Conservation (phyloP, 352 stramenopile genomes). For the Phytophthora palmivora region DNA sequence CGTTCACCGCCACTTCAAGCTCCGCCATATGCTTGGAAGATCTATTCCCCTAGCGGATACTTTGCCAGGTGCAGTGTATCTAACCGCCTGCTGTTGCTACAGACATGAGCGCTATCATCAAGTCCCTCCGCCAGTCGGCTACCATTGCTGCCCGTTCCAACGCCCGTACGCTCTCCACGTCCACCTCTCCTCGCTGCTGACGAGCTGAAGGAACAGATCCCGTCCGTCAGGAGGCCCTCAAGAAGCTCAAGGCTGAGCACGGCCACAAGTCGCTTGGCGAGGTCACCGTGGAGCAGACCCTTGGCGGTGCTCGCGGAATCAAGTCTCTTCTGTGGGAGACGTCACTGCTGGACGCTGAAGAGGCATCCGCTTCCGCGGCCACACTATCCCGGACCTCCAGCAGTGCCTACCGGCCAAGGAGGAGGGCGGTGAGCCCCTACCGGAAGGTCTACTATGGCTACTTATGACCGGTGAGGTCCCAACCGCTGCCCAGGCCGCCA, state of each 20-base stretch:
- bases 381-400: conserved; percentile 99
- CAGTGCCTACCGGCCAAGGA: conserved; percentile 93
- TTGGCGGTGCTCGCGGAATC: conserved; percentile 96
- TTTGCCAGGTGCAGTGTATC: conserved; percentile 13
- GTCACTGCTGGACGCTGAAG: conserved; percentile 93
- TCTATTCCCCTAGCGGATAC: conserved; percentile 6
- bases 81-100: conserved; percentile 6
- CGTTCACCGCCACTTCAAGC: conserved; percentile 11
- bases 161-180: conserved; percentile 73
- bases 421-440: conserved; percentile 95
- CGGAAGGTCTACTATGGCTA: conserved; percentile 98
- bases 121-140: conserved; percentile 65
- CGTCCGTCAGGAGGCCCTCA: conserved; percentile 92
- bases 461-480: conserved; percentile 98
- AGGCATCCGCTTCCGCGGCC: conserved; percentile 99
- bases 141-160: conserved; percentile 48
- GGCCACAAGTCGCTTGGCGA: conserved; percentile 93
- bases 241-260: conserved; percentile 95
- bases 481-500: conserved; percentile 95
- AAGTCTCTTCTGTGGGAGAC: conserved; percentile 99
- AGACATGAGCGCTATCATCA: conserved; percentile 76
- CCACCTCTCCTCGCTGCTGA: conserved; percentile 75
- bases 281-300: conserved; percentile 97
- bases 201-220: conserved; percentile 91
- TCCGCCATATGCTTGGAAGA: conserved; percentile 17